Conservation (phyloP, 78 protist genomes). For the slime mould (Dictyostelium discoideum) region DNA sequence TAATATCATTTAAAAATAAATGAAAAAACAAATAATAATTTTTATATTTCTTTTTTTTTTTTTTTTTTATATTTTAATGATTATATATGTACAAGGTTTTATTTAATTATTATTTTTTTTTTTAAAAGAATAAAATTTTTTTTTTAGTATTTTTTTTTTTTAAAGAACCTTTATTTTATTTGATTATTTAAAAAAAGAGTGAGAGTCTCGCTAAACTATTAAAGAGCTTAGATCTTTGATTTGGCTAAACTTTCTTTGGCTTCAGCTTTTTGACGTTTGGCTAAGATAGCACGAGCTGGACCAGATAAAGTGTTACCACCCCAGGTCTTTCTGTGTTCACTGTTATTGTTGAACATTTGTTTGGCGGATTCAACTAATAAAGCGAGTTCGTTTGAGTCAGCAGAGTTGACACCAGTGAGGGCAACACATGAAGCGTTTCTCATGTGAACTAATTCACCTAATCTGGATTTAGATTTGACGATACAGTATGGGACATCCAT, state of each 20-base stretch:
- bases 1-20: too few species aligned
- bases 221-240: not conserved
- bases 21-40: too few species aligned
- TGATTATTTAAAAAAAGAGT: not conserved
- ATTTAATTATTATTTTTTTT: not conserved
- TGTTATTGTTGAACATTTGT: constrained; percentile 80
- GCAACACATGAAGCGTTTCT: constrained; percentile 97
- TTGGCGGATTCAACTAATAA: constrained; percentile 68
- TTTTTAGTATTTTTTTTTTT: not conserved
- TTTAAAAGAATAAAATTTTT: not conserved
- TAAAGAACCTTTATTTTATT: not conserved
- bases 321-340: constrained; percentile 74
- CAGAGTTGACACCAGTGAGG: constrained; percentile 86
- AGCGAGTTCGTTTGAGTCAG: constrained; percentile 59
- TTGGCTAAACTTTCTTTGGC: constrained; percentile 57
- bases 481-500: constrained; percentile 98
- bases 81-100: not conserved
- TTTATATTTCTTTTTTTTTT: not conserved
- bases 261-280: constrained; percentile 59
- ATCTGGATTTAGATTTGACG: constrained; percentile 98
- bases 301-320: constrained; percentile 73
- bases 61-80: not conserved
- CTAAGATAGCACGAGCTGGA: constrained; percentile 18
- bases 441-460: constrained; percentile 96
- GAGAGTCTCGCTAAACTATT: not conserved